Evolutionary conservation across 2,329 filamentous ascomycete genomes (phyloP), one percentile per base, ranked within the genome.

Genomic region (Arthrobotrys conoides): DNA sequence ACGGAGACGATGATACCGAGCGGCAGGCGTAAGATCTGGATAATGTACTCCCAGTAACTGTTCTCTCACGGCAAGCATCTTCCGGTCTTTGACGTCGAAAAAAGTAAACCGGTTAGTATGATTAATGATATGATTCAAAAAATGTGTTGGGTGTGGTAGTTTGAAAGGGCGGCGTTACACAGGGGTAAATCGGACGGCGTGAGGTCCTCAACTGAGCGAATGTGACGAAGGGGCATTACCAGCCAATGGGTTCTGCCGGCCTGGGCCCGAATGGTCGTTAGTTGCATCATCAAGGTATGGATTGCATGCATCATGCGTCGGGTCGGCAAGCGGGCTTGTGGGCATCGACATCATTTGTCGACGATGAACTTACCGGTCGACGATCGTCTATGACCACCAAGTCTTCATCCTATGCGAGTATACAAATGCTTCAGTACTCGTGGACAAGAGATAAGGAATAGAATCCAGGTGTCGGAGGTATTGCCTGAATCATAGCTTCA

Each of bases 141-240:
- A 30, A 30, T 77, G 73, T 77, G 73, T 77, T 77, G 73, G 57
- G 46, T 55, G 49, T 57, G 49, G 36, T 48, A 57, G 51, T 55
- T 51, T 38, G 61, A 30, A 30, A 48, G 41, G 46, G 33, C 24
- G 46, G 61, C 30, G 67, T 71, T 77, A 77, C 73, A 77, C 67
- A 77, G 66, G 46, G 73, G 73, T 49, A 77, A 67, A 61, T 77
- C 66, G 18, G 67, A 22, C 36, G 68, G 51, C 3, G 61, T 71
- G 5, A 77, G 73, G 30, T 63, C 73, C 51, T 77, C 73, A 0
- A 77, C 73, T 1, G 73, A 77, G 22, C 73, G 59, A 46, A 77
- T 77, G 41, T 77, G 73, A 20, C 61, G 67, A 6, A 77, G 61
- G 12, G 73, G 73, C 73, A 77, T 77, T 20, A 77, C 61, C 10